Evolutionary conservation across 2,329 filamentous ascomycete species (phyloP), one percentile per base, ranked within the genome.

Genomic region (Diaporthe ilicicola): DNA sequence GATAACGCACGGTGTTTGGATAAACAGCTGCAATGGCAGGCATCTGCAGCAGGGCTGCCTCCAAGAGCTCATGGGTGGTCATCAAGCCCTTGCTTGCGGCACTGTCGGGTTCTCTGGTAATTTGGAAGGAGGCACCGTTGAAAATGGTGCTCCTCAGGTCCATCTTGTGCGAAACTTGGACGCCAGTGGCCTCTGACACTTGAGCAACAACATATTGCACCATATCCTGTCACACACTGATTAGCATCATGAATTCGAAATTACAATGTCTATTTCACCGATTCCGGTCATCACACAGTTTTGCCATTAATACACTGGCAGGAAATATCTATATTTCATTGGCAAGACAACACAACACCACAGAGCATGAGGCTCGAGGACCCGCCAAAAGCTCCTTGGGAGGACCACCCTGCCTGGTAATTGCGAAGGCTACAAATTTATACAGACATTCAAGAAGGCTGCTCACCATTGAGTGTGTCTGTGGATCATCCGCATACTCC

Each of bases 21-120:
- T 69, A 69, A 6, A 69, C 67, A 24, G 67, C 67, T 51, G 67
- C 55, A 22, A 69, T 69, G 37, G 24, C 29, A n/a, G 67, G 46
- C 42, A 69, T 69, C n/a, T 64, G 55, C 19, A 64, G 46, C 17
- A 69, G 37, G 2, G 67, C 56, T n/a, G 44, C 56, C 24, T 69
- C 67, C 32, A 69, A 15, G 3, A 62, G 32, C 6, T 69, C 67
- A 50, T 69, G 54, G 4, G 48, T 59, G 9, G 67, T 24, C 22
- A 51, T 37, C n/a, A 34, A 7, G n/a, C 44, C 44, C 51, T 54
- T 15, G 10, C 8, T 34, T 12, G 13, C 42, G n/a, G n/a, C 44
- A 27, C 15, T 50, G 5, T 64, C 27, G 24, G 59, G 29, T 7
- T 50, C 29, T 37, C 34, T 50, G 6, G 44, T 37, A 44, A 69